Conservation (phyloP, 164 flowering plant species). For the Hamamelis virginiana region DNA sequence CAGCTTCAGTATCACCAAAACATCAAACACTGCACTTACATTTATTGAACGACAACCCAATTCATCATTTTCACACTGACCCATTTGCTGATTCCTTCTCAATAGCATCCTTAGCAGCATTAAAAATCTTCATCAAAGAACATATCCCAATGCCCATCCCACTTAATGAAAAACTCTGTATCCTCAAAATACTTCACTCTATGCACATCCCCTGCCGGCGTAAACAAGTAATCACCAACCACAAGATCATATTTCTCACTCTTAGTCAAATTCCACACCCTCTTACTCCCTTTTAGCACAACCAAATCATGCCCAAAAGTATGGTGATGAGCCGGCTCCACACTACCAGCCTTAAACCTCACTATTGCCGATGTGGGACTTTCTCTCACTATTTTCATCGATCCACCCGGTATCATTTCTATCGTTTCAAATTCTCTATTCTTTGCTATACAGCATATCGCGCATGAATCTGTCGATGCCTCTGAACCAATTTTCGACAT, state of each 20-base stretch:
- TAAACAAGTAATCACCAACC: conserved; percentile 79
- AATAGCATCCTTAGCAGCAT: conserved; percentile 51
- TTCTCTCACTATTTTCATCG: conserved; percentile 84
- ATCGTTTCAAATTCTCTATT: conserved; percentile 52
- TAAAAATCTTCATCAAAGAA: conserved; percentile 83
- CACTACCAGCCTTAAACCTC: conserved; percentile 77
- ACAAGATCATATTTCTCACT: conserved; percentile 54
- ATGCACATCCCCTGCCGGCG: conserved; percentile 87
- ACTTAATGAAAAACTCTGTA: conserved; percentile 88
- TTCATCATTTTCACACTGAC: background rate
- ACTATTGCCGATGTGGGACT: conserved; percentile 87
- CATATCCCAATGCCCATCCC: conserved; percentile 96
- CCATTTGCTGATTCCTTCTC: conserved; percentile 32
- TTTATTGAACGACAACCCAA: no score
- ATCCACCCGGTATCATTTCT: conserved; percentile 77
- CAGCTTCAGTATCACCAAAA: no score
- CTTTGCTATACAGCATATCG: conserved; percentile 59
- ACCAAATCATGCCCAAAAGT: conserved; percentile 89
- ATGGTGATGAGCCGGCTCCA: conserved; percentile 96
- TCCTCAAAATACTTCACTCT: conserved; percentile 84
- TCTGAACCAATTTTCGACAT: conserved; percentile 54
- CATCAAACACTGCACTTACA: no score
- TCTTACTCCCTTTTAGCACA: conserved; percentile 78
- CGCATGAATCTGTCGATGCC: conserved; percentile 27
- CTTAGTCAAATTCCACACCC: conserved; percentile 86